Evolutionary conservation across 805 yeast species (phyloP), one percentile per base, ranked within the genome.

Genomic region (Sungouiella blattae): DNA sequence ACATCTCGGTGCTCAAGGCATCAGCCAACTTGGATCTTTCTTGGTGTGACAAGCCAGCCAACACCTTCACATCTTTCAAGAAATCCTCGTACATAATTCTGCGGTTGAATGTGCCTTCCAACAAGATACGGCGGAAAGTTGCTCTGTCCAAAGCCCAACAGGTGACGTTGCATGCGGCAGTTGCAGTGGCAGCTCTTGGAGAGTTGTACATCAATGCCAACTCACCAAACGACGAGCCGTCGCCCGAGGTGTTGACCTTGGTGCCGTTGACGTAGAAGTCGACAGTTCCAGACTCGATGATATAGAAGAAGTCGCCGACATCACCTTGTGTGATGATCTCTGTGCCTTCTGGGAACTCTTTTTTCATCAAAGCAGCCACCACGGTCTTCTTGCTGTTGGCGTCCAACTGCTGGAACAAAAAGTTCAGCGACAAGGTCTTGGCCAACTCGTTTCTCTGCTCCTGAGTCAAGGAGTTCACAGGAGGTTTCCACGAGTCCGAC

Each of bases 121-220:
- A 71, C 41, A 93, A 72, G 44, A 93, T 93, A 60, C 89, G 78
- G 61, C 96, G 81, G 69, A 93, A 93, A 1, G 97, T 89, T 53
- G 83, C 68, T 55, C 98, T 78, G 64, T 93, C 98, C 49, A 93
- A 73, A 2, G 95, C 93, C 96, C 96, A 91, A 46, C 70, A 64
- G 11, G 66, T 60, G 33, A 91, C 70, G 21, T 78, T 77, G 51
- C 83, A 73, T 41, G 83, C 87, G 6, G 84, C 71, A 16, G 69
- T 60, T 1, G 86, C 97, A 1, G 98, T 87, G 7, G 98, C 98
- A 6, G 98, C 98, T 64, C 98, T 80, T 43, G 97, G 97, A 13
- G 96, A 80, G 60, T 93, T 91, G 68, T 93, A 91, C 96, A 93
- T 88, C 51, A 93, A 73, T 3, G 98, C 98, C 53, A 93, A 74